Conservation (phyloP, 164 flowering plant genomes). For the Macadamia integrifolia region DNA sequence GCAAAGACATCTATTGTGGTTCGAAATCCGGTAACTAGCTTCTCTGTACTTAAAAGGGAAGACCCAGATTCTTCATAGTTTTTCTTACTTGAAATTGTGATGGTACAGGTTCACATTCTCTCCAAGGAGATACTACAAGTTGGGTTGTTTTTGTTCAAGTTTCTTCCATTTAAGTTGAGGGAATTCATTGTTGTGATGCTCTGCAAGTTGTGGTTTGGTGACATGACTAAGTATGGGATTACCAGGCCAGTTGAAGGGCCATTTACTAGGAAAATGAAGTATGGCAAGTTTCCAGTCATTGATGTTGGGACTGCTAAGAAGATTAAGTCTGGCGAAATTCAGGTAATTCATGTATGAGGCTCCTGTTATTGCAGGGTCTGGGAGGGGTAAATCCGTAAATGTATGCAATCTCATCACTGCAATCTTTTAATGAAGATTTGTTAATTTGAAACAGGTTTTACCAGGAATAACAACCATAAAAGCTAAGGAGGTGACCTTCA, state of each 20-base stretch:
- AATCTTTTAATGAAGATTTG: no score
- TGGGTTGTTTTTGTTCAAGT: conserved; percentile 18
- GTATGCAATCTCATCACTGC: no score
- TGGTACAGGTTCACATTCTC: conserved; percentile 31
- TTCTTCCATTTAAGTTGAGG: conserved; percentile 19
- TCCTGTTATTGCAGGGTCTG: no score
- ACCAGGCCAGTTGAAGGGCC: conserved; percentile 41
- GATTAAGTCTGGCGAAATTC: conserved; percentile 42
- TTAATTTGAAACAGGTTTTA: no score
- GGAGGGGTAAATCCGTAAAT: no score
- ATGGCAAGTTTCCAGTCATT: conserved; percentile 38
- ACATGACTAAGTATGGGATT: conserved; percentile 38
- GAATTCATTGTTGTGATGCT: conserved; percentile 30
- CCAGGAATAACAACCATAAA: no score
- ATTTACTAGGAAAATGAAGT: conserved; percentile 22
- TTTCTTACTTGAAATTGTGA: no score
- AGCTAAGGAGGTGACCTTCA: no score
- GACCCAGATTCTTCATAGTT: no score
- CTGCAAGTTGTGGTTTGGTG: conserved; percentile 35
- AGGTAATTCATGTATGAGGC: conserved; percentile 22
- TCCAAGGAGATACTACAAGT: conserved; percentile 26
- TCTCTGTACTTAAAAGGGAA: no score
- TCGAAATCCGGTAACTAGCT: no score
- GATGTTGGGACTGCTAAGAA: conserved; percentile 37
- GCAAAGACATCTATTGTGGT: no score